phyloP scores from a whole-genome alignment of 2,329 filamentous ascomycete species.

The Pseudogymnoascus sp. region DNA sequence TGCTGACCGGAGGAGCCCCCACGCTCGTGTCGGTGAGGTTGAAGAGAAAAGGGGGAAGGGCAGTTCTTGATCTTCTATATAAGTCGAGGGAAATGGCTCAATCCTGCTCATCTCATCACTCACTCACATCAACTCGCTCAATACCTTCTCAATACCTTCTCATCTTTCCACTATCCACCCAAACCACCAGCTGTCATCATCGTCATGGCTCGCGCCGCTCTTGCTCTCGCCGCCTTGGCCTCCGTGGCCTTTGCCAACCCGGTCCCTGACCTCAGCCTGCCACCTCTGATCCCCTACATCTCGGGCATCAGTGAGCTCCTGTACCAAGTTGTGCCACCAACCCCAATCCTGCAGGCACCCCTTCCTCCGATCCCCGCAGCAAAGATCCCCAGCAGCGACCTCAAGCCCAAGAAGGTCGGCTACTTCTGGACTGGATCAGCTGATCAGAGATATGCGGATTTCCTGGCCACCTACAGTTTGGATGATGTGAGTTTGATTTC shows the following conservation, averaged over 20 bases:
- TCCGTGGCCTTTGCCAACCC: conserved; percentile 11
- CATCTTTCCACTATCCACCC: neutral
- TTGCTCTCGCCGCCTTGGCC: conserved; percentile 10
- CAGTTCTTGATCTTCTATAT: conserved; percentile 2
- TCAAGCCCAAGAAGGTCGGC: conserved; percentile 59
- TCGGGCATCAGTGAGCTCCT: conserved; percentile 53
- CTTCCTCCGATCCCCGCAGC: conserved; percentile 50
- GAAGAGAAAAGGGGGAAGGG: neutral
- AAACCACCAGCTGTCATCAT: neutral
- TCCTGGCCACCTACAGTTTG: conserved; percentile 50
- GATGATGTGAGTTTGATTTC: conserved; percentile 42
- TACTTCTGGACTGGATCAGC: conserved; percentile 58
- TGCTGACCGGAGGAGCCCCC: neutral
- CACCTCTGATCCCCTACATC: conserved; percentile 51
- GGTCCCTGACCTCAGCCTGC: conserved; percentile 33
- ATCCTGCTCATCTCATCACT: conserved; percentile 3
- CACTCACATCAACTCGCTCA: conserved; percentile 2
- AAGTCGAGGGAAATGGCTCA: conserved; percentile 1
- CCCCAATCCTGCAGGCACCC: conserved; percentile 52
- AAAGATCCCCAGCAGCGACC: conserved; percentile 44
- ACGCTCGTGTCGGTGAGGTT: conserved; percentile 1
- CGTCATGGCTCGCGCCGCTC: neutral
- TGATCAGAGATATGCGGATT: conserved; percentile 53
- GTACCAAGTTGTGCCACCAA: conserved; percentile 41
- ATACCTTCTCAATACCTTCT: conserved; percentile 7